phyloP scores from a whole-genome alignment of 164 flowering plant species.

The Magnolia officinalis region DNA sequence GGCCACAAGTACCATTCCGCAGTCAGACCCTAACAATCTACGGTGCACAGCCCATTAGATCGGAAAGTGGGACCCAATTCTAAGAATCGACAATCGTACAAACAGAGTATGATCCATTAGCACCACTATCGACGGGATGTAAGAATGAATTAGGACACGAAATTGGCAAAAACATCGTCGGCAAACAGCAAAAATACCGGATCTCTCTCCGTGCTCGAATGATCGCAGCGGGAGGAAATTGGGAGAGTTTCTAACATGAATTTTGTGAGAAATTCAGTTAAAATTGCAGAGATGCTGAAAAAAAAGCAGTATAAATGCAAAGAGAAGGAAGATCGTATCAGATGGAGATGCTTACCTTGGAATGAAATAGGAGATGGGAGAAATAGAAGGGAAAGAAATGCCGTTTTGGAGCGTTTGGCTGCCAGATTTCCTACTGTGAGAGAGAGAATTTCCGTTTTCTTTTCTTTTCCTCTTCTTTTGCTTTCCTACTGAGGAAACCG shows the following conservation, averaged over 20 bases:
- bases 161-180: background rate
- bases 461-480: slow-evolving; percentile 5
- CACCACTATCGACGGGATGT: background rate
- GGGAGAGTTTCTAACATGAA: background rate
- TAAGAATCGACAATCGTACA: background rate
- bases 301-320: background rate
- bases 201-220: background rate
- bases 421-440: background rate
- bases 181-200: background rate
- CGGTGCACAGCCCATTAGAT: background rate
- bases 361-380: background rate
- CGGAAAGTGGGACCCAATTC: background rate
- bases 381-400: background rate
- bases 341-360: background rate
- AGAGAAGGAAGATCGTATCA: background rate
- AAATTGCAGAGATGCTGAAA: background rate
- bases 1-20: background rate
- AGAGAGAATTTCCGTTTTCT: slow-evolving; percentile 3
- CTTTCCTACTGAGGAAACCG: background rate
- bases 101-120: background rate
- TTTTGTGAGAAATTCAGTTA: background rate
- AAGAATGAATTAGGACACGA: background rate
- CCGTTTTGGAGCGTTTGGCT: background rate
- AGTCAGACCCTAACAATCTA: background rate
- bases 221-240: slow-evolving; percentile 2